Percentiles rank a stretch among this genome's conserved stretches.
phyloP scores from a whole-genome alignment of 2,329 filamentous ascomycete genomes.

The Aspergillus niger region DNA sequence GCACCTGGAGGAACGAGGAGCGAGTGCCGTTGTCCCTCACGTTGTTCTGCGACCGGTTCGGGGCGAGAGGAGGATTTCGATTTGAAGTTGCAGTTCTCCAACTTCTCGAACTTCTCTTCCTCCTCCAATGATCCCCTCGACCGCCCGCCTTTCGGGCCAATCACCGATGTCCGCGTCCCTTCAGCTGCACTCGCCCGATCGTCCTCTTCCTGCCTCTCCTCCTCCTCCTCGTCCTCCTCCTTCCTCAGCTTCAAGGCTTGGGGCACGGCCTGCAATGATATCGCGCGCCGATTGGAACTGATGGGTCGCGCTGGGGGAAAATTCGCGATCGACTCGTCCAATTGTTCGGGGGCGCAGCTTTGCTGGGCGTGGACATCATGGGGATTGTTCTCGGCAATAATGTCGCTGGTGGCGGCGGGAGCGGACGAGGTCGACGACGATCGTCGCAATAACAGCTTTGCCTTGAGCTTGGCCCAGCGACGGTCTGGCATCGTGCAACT shows the following conservation, averaged over 20 bases:
- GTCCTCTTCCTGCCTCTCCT: too few relatives aligned
- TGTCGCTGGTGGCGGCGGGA: constrained; percentile 13
- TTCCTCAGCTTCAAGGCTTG: neutral
- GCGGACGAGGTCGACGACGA: constrained; percentile 35
- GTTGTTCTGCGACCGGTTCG: constrained; percentile 2
- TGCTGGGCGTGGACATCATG: neutral
- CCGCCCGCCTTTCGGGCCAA: constrained; percentile 5
- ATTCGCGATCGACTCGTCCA: neutral
- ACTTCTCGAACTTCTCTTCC: neutral
- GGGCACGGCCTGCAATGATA: neutral
- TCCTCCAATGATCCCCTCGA: constrained; percentile 9
- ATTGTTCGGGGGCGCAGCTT: neutral
- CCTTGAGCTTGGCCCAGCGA: constrained; percentile 38
- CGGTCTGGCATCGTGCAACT: constrained; percentile 34
- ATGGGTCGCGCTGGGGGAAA: neutral
- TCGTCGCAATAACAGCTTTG: constrained; percentile 35
- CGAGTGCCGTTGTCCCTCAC: constrained; percentile 13
- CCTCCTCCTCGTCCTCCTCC: too few relatives aligned
- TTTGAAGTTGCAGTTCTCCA: neutral
- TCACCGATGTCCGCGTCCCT: neutral
- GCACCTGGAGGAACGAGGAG: neutral
- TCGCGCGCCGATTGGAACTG: neutral
- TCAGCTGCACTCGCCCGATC: neutral
- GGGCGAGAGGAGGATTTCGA: neutral
- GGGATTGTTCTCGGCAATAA: neutral